Evolutionary conservation across 768 basidiomycete species (phyloP).

Genomic region (Calocybe cyanea): DNA sequence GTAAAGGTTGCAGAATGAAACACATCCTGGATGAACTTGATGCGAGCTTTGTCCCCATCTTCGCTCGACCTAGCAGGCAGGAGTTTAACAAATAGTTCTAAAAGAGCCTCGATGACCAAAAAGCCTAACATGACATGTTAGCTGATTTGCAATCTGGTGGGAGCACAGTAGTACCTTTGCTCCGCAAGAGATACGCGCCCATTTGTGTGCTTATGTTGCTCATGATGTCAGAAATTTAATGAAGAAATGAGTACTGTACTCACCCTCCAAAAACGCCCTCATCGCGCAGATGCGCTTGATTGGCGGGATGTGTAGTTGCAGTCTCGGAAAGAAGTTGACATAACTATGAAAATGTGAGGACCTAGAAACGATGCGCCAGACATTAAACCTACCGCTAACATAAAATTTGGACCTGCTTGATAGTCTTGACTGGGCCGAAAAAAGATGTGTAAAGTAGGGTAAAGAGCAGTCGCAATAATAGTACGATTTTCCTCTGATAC

Average conservation of each 20-base stretch:
- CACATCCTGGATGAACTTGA: constrained; percentile 48
- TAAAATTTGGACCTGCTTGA: constrained; percentile 15
- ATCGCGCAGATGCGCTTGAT: constrained; percentile 44
- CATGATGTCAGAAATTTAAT: background rate
- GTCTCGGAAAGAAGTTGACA: constrained; percentile 51
- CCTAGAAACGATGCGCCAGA: background rate
- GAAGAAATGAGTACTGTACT: constrained; percentile 7
- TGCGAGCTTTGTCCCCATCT: constrained; percentile 31
- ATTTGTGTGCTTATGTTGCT: constrained; percentile 22
- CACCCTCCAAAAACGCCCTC: constrained; percentile 47
- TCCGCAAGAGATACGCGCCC: constrained; percentile 44
- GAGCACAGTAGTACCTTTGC: constrained; percentile 34
- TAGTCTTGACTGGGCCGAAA: constrained; percentile 7
- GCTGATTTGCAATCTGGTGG: background rate
- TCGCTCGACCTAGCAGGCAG: constrained; percentile 42
- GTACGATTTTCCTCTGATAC: constrained; percentile 31
- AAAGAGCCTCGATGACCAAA: constrained; percentile 51
- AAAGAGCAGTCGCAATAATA: constrained; percentile 19
- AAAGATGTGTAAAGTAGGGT: constrained; percentile 20
- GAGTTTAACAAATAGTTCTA: constrained; percentile 54
- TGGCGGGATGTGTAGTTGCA: constrained; percentile 33
- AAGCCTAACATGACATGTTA: constrained; percentile 32
- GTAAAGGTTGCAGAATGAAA: constrained; percentile 37
- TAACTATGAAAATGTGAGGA: constrained; percentile 31
- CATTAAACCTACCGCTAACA: constrained; percentile 19